phyloP scores from a whole-genome alignment of 306 rosid species.

The Hippophae gyantsensis region DNA sequence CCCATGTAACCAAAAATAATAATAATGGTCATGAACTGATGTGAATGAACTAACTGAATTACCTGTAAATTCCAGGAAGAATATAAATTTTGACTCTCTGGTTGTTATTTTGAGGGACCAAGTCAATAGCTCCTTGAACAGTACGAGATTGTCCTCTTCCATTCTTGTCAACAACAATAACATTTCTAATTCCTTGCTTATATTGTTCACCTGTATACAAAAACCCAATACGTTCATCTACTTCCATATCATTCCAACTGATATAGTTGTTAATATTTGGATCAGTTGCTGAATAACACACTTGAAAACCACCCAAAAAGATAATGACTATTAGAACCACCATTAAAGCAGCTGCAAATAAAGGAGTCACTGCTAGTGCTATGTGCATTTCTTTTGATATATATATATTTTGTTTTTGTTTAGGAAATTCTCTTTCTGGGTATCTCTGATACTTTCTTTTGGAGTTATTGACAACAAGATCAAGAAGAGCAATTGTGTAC shows the following conservation, averaged over 20 bases:
- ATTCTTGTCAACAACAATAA: constrained; percentile 54
- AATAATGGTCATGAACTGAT: not conserved
- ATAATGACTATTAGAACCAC: constrained; percentile 14
- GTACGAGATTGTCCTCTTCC: constrained; percentile 63
- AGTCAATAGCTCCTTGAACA: constrained; percentile 79
- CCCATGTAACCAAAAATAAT: not conserved
- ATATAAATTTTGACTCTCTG: constrained; percentile 63
- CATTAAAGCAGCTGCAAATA: constrained; percentile 16
- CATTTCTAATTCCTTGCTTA: constrained; percentile 6
- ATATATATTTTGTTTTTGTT: not conserved
- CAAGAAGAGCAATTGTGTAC: not conserved
- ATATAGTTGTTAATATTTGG: constrained; percentile 27
- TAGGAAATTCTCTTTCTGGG: constrained; percentile 5
- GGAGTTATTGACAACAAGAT: not conserved
- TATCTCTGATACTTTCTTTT: constrained; percentile 1
- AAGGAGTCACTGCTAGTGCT: constrained; percentile 7
- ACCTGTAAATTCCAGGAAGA: constrained; percentile 88
- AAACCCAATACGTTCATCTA: constrained; percentile 25
- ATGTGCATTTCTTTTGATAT: not conserved
- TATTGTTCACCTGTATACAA: constrained; percentile 10
- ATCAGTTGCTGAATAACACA: constrained; percentile 24
- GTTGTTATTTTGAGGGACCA: constrained; percentile 52
- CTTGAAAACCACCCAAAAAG: constrained; percentile 16
- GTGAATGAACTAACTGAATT: not conserved
- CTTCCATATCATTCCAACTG: constrained; percentile 71